phyloP scores from a whole-genome alignment of 2,329 filamentous ascomycete genomes.

The Penicillium concentricum region DNA sequence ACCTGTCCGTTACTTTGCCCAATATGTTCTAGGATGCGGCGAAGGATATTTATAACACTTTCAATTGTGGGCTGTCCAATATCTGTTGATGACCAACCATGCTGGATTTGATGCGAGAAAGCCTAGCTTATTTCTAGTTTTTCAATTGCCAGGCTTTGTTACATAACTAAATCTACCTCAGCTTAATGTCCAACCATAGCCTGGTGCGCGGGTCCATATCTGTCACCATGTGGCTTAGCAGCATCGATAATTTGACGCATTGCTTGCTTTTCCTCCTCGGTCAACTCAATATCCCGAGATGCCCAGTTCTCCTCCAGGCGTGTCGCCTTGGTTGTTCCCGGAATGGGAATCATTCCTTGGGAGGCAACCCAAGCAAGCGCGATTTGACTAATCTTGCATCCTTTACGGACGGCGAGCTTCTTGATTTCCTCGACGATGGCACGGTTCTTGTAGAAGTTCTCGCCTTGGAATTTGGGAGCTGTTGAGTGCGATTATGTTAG shows the following conservation, averaged over 20 bases:
- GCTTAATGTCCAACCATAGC: constrained; percentile 27
- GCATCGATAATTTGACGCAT: constrained; percentile 42
- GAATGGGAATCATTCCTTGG: constrained; percentile 48
- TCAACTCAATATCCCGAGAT: constrained; percentile 38
- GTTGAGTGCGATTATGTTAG: background rate
- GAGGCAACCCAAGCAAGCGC: constrained; percentile 44
- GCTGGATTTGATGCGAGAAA: background rate
- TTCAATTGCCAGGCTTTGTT: too few relatives aligned
- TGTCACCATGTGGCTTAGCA: constrained; percentile 39
- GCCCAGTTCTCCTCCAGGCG: constrained; percentile 45
- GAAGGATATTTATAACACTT: background rate
- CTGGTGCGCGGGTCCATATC: constrained; percentile 30
- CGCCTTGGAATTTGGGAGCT: constrained; percentile 41
- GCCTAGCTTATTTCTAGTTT: too few relatives aligned
- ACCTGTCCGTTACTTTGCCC: too few relatives aligned
- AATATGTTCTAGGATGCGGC: background rate
- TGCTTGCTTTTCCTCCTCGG: constrained; percentile 40
- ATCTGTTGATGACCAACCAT: background rate
- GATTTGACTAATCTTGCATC: constrained; percentile 37
- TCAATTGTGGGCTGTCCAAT: background rate
- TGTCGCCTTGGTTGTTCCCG: constrained; percentile 45
- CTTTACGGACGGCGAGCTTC: constrained; percentile 38
- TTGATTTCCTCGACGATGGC: constrained; percentile 45
- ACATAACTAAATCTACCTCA: too few relatives aligned
- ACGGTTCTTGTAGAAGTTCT: constrained; percentile 48